phyloP scores from a whole-genome alignment of 441 rosid genomes.

The Pelargonium citronellum region DNA sequence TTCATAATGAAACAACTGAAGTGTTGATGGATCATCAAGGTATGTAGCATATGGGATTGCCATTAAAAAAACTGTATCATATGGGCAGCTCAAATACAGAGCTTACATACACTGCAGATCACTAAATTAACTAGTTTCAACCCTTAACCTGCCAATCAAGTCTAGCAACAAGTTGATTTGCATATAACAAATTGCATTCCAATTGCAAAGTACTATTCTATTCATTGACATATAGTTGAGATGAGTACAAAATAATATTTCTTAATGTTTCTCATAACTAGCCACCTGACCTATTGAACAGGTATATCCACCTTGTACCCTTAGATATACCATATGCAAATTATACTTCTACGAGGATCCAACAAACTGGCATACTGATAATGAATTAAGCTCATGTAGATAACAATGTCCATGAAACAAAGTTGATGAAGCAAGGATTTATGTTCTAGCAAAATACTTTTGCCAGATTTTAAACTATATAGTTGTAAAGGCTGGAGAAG shows the following conservation, averaged over 20 bases:
- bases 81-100: not conserved
- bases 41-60: not conserved
- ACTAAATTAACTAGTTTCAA: not conserved
- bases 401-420: not conserved
- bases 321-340: not conserved
- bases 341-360: not conserved
- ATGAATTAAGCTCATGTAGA: not conserved
- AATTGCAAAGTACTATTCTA: not conserved
- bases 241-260: not conserved
- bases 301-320: slow-evolving; percentile 1
- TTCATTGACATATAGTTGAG: not conserved
- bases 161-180: not conserved
- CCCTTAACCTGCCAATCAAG: not conserved
- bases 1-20: slow-evolving; percentile 7
- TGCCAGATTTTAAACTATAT: not conserved
- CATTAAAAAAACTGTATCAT: too few species aligned
- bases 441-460: not conserved
- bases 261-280: not conserved
- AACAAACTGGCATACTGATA: not conserved
- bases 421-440: not conserved
- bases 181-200: not conserved
- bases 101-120: not conserved
- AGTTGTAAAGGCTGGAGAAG: not conserved
- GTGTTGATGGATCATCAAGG: slow-evolving; percentile 1
- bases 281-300: not conserved